Evolutionary conservation across 768 basidiomycete species (phyloP), one percentile per base, ranked within the genome.

Genomic region (Peribolospora kevripleyi): DNA sequence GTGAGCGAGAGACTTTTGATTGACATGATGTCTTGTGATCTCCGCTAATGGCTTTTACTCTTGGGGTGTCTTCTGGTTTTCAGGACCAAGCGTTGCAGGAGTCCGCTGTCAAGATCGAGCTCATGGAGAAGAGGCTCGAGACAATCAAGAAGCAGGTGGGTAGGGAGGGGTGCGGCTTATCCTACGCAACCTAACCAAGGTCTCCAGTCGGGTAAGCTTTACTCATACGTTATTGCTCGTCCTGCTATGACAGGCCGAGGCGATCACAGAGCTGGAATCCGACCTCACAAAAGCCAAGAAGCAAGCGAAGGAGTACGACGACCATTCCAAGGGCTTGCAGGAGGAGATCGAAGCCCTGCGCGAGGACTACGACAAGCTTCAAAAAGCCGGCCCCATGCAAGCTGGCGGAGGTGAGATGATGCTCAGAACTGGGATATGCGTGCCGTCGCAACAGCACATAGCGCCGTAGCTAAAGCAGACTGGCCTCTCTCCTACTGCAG

Each of bases 291-390:
- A 87, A 65, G 77, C 79, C 3, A 76, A 78, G 67, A 84, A 87
- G 67, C 84, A 91, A 64, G 87, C 91, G 66, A 74, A 80, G 55
- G 80, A 81, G 41, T 84, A 90, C 62, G 83, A 86, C 65, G 25
- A 25, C 25, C 25, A 25, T 25, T 25, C 25, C 25, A 25, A 25
- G 25, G 25, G 25, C 25, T 13, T 45, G 43, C 43, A 45, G 13
- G 87, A 91, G 61, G 85, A 87, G 3, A 82, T 95, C 73, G 88
- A 90, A 60, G 84, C 86, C 62, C 68, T 97, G 7, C 87, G 91
- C 64, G 75, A 78, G 1, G 91, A 98, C 62, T 69, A 93, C 58
- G 88, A 93, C 65, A 65, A 25, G 25, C 25, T 25, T 25, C 25
- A 25, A 25, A 25, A 25, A 25, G 25, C 25, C 25, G 25, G 25